Evolutionary conservation across 1,139 yeast genomes (phyloP).

Genomic region (Trichomonascaceae sp.): DNA sequence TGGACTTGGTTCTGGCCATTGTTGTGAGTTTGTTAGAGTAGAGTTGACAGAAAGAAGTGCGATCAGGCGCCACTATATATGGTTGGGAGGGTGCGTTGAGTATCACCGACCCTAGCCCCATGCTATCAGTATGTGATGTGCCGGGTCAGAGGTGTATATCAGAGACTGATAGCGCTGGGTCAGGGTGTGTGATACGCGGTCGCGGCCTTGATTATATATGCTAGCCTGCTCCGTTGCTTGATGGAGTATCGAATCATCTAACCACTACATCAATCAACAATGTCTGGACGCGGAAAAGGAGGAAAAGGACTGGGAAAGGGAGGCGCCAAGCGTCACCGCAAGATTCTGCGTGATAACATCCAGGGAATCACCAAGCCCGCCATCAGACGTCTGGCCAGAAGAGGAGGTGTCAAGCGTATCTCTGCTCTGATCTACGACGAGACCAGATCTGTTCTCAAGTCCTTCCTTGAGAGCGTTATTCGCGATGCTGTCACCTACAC

Average conservation of each 20-base stretch:
- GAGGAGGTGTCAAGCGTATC: conserved; percentile 99
- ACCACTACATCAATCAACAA: conserved; percentile 27
- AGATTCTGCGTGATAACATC: conserved; percentile 97
- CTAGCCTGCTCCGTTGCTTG: conserved; percentile 2
- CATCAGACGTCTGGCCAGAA: conserved; percentile 98
- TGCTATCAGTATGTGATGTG: too few relatives aligned
- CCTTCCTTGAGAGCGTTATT: conserved; percentile 93
- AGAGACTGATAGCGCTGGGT: background rate
- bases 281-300: conserved; percentile 99
- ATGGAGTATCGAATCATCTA: background rate
- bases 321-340: conserved; percentile 99
- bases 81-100: background rate
- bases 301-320: conserved; percentile 98
- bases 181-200: conserved; percentile 2
- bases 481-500: conserved; percentile 99
- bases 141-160: conserved; percentile 6
- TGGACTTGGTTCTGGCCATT: conserved; percentile 99
- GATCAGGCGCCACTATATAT: too few relatives aligned
- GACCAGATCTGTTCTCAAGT: conserved; percentile 92
- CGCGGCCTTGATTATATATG: conserved; percentile 2
- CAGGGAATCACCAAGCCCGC: conserved; percentile 99
- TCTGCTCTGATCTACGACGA: conserved; percentile 98
- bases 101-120: too few relatives aligned
- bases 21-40: conserved; percentile 10
- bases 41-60: conserved; percentile 4